Evolutionary conservation across 2,329 filamentous ascomycete genomes (phyloP).

Genomic region (Colletotrichum cereale): DNA sequence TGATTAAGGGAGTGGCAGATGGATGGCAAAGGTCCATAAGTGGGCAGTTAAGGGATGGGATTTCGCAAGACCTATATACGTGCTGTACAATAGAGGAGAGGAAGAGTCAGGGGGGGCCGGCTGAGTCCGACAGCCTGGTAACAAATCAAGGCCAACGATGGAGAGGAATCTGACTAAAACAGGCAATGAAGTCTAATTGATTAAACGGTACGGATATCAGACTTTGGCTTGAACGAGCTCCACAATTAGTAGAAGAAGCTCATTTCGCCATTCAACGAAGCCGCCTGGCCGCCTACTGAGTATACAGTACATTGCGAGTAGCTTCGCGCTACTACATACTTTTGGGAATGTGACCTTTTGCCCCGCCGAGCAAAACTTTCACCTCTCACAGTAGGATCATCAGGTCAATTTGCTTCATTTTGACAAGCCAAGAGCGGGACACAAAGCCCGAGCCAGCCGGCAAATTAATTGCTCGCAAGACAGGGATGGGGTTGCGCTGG

Average conservation of each 20-base stretch:
- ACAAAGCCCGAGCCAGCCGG: constrained; percentile 7
- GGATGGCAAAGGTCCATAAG: not conserved
- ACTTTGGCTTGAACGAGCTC: not conserved
- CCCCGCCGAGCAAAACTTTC: not conserved
- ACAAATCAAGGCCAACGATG: constrained; percentile 6
- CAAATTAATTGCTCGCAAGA: too few relatives aligned
- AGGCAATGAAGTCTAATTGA: constrained; percentile 37
- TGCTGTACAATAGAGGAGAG: not conserved
- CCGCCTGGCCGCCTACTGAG: too few relatives aligned
- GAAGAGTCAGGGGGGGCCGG: not conserved
- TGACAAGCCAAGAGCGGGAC: not conserved
- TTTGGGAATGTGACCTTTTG: not conserved
- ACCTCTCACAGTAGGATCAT: not conserved
- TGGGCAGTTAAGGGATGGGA: not conserved
- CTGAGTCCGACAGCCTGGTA: constrained; percentile 1
- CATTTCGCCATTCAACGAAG: not conserved
- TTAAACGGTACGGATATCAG: constrained; percentile 3
- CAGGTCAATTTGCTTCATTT: too few relatives aligned
- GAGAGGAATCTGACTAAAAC: constrained; percentile 9
- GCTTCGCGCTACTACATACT: too few relatives aligned
- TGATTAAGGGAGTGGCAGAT: constrained; percentile 13
- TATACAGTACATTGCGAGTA: too few relatives aligned
- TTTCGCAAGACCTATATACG: constrained; percentile 24
- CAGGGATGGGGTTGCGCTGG: constrained; percentile 15
- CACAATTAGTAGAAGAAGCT: not conserved